Base-by-base conservation (phyloP, 768 basidiomycete genomes). In the Leccinum truebloodii region DNA sequence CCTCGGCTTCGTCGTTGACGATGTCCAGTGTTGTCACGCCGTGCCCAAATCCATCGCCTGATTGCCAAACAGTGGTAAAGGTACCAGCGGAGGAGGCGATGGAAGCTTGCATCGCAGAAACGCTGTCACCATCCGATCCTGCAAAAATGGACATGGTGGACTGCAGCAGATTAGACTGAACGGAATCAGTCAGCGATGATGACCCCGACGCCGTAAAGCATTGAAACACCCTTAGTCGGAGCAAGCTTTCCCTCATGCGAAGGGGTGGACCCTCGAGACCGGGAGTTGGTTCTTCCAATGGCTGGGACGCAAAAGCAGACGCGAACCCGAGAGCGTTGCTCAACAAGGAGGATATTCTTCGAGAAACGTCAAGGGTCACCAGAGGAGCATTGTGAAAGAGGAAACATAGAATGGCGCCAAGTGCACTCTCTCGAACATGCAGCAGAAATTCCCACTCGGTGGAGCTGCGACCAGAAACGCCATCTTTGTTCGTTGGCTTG, bases 401-500 rank as follows among this genome's bases (percentile, higher is more conserved):
- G 77, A 98, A 98, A 67, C 87, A 89, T 32, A 94, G 79, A 32
- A 98, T 88, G 10, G 97, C 93, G 2, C 92, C 86, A 18, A 98
- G 79, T 0, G 96, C 93, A 64, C 88, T 88, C 75, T 97, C 95
- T 24, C 96, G 82, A 20, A 98, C 91, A 60, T 92, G 87, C 8
- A 98, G 79, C 3, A 99, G 79, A 76, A 98, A 99, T 39, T 83
- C 81, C 94, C 95, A 98, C 67, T 98, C 97, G 0, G 83, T 78
- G 22, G 83, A 78, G 28, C 86, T 84, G 32, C 95, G 80, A 18
- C 86, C 86, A 5, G 81, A 80, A 16, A 80, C 82, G 14, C 76
- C 76, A 67, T 98, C 96, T 73, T 97, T 97, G 67, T 83, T 89
- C 0, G 93, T 95, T 1, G 94, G 89, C 74, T 98, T 99, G 2